These are phyloP conservation scores for Aegle marmelos DNA, from an alignment of 345 rosid species.

Conservation along the genomic window DNA sequence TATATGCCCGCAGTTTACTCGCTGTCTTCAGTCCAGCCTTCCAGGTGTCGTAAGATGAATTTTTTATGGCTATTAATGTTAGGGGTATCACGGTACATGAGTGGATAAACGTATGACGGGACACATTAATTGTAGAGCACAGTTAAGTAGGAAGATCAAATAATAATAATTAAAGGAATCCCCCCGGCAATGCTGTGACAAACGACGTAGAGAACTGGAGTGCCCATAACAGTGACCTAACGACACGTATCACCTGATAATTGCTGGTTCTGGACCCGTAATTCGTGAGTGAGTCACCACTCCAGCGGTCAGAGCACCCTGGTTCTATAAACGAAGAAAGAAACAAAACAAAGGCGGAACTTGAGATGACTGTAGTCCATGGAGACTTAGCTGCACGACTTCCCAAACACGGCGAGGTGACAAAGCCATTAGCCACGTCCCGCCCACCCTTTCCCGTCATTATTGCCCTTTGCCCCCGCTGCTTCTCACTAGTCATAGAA, in stretches of 20 bases:
- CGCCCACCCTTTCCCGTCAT: too few relatives aligned
- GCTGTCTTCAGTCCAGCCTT: neutral
- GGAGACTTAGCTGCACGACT: neutral
- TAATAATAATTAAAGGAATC: neutral
- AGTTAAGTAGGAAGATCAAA: neutral
- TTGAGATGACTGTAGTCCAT: too few relatives aligned
- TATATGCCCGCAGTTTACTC: slow-evolving; percentile 1
- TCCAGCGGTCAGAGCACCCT: neutral
- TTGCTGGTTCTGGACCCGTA: neutral
- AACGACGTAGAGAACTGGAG: slow-evolving; percentile 4
- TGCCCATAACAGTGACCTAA: neutral
- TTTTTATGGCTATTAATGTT: too few relatives aligned
- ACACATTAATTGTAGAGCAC: neutral
- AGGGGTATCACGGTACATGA: neutral
- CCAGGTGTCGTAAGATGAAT: neutral
- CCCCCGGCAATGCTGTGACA: slow-evolving; percentile 10
- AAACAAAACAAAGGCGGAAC: neutral
- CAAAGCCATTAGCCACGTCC: neutral
- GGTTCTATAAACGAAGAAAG: too few relatives aligned
- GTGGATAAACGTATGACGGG: neutral
- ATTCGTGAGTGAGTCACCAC: neutral
- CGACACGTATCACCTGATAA: slow-evolving; percentile 6
- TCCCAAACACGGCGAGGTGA: neutral
- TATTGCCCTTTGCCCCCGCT: too few relatives aligned
- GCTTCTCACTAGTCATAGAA: too few relatives aligned